A percentile compares a stretch with the other conserved stretches of the same genome.
Conservation (phyloP, 192 early-diverging fungal genomes). For the Coemansia sp. region DNA sequence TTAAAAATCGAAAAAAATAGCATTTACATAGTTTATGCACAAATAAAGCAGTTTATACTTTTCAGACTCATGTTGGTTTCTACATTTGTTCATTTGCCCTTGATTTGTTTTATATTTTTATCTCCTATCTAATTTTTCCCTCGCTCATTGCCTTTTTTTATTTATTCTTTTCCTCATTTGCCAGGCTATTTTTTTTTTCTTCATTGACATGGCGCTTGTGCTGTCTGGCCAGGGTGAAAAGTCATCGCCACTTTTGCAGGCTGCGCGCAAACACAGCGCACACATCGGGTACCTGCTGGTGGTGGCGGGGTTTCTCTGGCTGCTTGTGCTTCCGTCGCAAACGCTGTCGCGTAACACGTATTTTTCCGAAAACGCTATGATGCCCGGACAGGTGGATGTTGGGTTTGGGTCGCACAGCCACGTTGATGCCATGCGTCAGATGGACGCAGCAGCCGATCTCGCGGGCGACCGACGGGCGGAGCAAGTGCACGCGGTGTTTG, state of each 20-base stretch:
- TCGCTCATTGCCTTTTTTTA: background rate
- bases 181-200: background rate
- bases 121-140: background rate
- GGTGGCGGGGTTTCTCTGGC: conserved; percentile 62
- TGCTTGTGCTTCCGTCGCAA: conserved; percentile 65
- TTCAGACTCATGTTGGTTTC: background rate
- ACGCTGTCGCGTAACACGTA: conserved; percentile 67
- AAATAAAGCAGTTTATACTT: background rate
- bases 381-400: conserved; percentile 65
- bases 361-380: conserved; percentile 77
- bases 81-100: background rate
- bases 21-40: background rate
- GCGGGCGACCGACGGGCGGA: conserved; percentile 11
- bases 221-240: conserved; percentile 54
- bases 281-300: conserved; percentile 61
- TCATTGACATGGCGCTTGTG: conserved; percentile 39
- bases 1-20: background rate
- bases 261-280: conserved; percentile 41
- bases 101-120: background rate
- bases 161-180: background rate
- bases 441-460: conserved; percentile 10
- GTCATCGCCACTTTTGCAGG: conserved; percentile 35
- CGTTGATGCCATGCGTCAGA: conserved; percentile 22
- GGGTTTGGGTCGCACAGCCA: conserved; percentile 34
- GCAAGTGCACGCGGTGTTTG: conserved; percentile 21